Evolutionary conservation across 2,329 filamentous ascomycete species (phyloP).

Genomic region (Dactylellina haptotyla): DNA sequence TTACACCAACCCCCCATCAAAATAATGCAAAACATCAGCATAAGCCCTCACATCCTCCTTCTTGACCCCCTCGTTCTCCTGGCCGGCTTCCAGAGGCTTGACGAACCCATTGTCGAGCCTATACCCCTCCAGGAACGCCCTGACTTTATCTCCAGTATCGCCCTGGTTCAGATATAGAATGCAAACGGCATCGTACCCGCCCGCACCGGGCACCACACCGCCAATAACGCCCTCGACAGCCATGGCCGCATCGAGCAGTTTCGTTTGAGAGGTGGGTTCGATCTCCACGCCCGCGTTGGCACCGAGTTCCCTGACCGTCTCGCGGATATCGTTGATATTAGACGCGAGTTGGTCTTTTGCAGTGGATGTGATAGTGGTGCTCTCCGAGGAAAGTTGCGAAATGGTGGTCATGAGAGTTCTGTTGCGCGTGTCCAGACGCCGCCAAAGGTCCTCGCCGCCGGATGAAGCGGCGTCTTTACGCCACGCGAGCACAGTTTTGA

Average conservation of each 20-base stretch:
- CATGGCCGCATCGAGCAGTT: constrained; percentile 79
- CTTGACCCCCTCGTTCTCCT: constrained; percentile 75
- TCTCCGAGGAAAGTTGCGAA: neutral
- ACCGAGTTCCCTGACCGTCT: constrained; percentile 80
- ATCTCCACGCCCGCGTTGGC: constrained; percentile 79
- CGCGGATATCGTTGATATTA: constrained; percentile 66
- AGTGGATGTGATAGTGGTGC: too few relatives aligned
- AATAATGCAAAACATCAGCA: constrained; percentile 37
- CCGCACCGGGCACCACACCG: constrained; percentile 91
- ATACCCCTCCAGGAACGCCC: constrained; percentile 68
- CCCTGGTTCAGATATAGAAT: constrained; percentile 79
- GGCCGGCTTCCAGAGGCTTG: constrained; percentile 74
- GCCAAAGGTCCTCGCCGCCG: constrained; percentile 78
- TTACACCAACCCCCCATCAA: neutral
- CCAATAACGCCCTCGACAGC: constrained; percentile 81
- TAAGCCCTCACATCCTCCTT: constrained; percentile 54
- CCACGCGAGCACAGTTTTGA: constrained; percentile 89
- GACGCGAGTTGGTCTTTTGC: constrained; percentile 58
- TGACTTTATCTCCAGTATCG: constrained; percentile 71
- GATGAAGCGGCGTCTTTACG: constrained; percentile 71
- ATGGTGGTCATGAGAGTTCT: constrained; percentile 68
- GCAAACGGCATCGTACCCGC: constrained; percentile 89
- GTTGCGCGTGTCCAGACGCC: constrained; percentile 77
- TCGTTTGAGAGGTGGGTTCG: constrained; percentile 86
- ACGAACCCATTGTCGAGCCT: constrained; percentile 71